These are phyloP conservation scores for Leccinum disarticulatum DNA, from an alignment of 768 basidiomycete species.

Conservation along the genomic window DNA sequence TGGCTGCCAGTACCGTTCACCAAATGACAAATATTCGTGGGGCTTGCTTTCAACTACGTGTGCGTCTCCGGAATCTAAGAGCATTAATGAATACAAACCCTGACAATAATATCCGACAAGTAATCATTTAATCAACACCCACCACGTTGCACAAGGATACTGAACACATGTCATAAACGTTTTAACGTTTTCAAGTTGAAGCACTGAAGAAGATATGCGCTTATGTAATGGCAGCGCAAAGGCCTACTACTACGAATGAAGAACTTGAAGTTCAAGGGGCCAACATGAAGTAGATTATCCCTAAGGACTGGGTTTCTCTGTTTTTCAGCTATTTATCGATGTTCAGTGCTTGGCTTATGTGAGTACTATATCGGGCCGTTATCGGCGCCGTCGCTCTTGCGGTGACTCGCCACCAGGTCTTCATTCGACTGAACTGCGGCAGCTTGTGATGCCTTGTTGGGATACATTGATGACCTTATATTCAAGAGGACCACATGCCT, in stretches of 20 bases:
- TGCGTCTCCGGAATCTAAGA: not conserved
- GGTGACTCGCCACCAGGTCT: not conserved
- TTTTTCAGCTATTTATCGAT: not conserved
- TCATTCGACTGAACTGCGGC: slow-evolving; percentile 1
- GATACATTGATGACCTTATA: not conserved
- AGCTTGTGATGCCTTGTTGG: not conserved
- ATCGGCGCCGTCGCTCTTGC: not conserved
- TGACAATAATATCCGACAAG: not conserved
- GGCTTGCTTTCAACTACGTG: not conserved
- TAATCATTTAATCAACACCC: not conserved
- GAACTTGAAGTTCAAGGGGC: too few species aligned
- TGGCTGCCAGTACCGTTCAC: not conserved
- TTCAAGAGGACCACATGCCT: slow-evolving; percentile 1
- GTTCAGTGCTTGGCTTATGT: not conserved
- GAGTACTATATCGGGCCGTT: not conserved
- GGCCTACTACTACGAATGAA: too few species aligned
- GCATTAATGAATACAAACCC: not conserved
- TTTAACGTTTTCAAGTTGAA: too few species aligned
- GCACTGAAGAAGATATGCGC: too few species aligned
- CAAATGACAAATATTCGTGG: not conserved
- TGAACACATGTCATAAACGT: not conserved
- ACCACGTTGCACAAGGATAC: not conserved
- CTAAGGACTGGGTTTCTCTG: not conserved
- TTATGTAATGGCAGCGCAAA: not conserved
- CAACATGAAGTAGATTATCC: not conserved